Evolutionary conservation across 805 yeast species (phyloP), one percentile per base, ranked within the genome.

Genomic region (Candida insectalens): DNA sequence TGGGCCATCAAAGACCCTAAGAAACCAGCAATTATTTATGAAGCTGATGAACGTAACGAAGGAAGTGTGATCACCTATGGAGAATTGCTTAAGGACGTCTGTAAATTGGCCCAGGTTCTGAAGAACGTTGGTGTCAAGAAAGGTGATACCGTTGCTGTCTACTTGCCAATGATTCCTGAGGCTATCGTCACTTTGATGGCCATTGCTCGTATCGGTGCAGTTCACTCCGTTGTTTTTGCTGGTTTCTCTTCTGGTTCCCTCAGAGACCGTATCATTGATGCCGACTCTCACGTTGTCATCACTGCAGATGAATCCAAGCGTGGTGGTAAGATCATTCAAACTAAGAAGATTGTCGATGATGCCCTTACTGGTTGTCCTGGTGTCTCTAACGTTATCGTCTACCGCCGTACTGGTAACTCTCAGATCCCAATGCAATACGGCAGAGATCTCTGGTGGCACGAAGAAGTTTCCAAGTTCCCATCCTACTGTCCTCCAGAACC

Each of bases 131-230:
- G 88, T 32, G 77, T 82, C 37, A 62, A 66, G 40, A 83, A 82
- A 59, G 92, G 92, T 47, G 94, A 83, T 53, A 78, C 87, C 13
- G 89, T 83, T 37, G 92, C 92, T 17, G 82, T 83, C 34, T 83
- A 83, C 55, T 65, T 83, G 63, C 94, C 94, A 48, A 83, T 82
- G 92, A 78, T 77, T 42, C 81, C 88, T 30, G 83, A 81, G 53
- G 88, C 92, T 26, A 60, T 83, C 33, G 63, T 79, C 37, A 74
- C 92, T 19, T 59, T 83, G 64, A 60, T 83, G 58, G 94, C 94
- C 18, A 79, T 82, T 50, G 71, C 74, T 27, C 69, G 94, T 59
- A 63, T 83, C 42, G 94, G 94, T 48, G 94, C 94, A 10, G 64
- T 82, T 39, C 94, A 83, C 57, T 79, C 89, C 3, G 92, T 82